Evolutionary conservation across 345 rosid species (phyloP), one percentile per base, ranked within the genome.

Genomic region (Gynandropsis gynandra): DNA sequence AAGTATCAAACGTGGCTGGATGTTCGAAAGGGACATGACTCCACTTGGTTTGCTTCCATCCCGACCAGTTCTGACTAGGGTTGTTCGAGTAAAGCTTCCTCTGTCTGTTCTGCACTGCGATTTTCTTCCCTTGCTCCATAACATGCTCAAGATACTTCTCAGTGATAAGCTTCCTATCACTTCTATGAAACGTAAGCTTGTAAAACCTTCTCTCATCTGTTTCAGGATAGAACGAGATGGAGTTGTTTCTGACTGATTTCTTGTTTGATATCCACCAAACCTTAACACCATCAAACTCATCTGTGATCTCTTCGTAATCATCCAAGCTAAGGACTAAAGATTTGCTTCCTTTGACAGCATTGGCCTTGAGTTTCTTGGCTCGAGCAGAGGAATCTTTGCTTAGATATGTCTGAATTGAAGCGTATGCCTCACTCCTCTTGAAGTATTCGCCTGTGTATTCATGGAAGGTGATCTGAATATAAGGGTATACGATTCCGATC

Each of bases 1-100:
- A 67, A 16, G 90, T 72, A 0, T 80, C 74, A 53, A 84, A 82
- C 0, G 74, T 70, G 0, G 82, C 78, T 0, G 89, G 94, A 33
- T 81, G 85, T 15, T 67, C 71, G 40, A 80, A 76, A 31, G 63
- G 58, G 1, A 71, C 68, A 15, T 55, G 64, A 9, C 62, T 65
- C 81, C 85, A 68, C 27, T 55, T 74, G 15, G 35, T 50, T 47
- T 4, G 32, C 34, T 41, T 53, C 11, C 56, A 61, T 10, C 52
- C 45, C 7, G 10, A 4, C 66, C 67, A 55, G 15, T 29, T 56
- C 16, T 68, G 47, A 12, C 75, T 54, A 0, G 75, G 51, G 16
- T 60, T 62, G 62, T 76, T 69, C 0, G 74, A 54, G 62, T 64
- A 82, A 20, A 82, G 83, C 72, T 72, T 79, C 40, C 80, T 43